Conservation (phyloP, 352 stramenopile species). For the Phytophthora pinifolia region DNA sequence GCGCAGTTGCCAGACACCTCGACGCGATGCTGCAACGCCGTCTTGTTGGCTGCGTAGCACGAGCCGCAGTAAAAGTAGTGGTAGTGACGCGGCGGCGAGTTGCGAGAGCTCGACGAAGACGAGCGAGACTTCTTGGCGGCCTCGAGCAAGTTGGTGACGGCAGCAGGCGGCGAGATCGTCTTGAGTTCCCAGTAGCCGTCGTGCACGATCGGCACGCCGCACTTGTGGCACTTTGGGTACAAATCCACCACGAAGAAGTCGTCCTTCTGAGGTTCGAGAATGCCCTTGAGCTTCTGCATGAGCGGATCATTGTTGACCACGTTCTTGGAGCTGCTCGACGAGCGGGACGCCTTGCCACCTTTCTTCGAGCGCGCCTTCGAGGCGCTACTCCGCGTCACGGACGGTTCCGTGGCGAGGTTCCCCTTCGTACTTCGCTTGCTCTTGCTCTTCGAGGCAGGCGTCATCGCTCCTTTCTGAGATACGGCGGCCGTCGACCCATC, state of each 20-base stretch:
- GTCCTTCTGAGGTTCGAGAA: constrained; percentile 98
- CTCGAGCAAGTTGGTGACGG: constrained; percentile 81
- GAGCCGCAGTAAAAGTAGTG: constrained; percentile 77
- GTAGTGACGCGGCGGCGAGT: constrained; percentile 73
- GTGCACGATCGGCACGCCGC: constrained; percentile 78
- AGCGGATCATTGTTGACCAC: constrained; percentile 92
- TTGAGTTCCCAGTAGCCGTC: constrained; percentile 86
- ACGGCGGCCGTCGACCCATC: constrained; percentile 8
- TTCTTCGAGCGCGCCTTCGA: constrained; percentile 77
- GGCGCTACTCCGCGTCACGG: constrained; percentile 60
- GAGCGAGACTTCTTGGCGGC: constrained; percentile 72
- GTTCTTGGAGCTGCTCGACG: constrained; percentile 60
- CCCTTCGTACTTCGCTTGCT: constrained; percentile 60
- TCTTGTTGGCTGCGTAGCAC: constrained; percentile 80
- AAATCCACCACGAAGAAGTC: constrained; percentile 99
- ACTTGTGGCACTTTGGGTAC: constrained; percentile 90
- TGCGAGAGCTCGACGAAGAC: constrained; percentile 67
- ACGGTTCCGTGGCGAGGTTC: constrained; percentile 47
- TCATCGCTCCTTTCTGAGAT: constrained; percentile 29
- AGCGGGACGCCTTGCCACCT: constrained; percentile 37
- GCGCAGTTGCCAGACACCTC: constrained; percentile 63
- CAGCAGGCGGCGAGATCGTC: constrained; percentile 53
- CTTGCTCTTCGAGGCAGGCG: constrained; percentile 56
- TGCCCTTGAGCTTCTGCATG: constrained; percentile 97
- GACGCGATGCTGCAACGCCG: constrained; percentile 70